Base-by-base conservation (phyloP, 2,329 filamentous ascomycete species). In the Penicillium palitans region DNA sequence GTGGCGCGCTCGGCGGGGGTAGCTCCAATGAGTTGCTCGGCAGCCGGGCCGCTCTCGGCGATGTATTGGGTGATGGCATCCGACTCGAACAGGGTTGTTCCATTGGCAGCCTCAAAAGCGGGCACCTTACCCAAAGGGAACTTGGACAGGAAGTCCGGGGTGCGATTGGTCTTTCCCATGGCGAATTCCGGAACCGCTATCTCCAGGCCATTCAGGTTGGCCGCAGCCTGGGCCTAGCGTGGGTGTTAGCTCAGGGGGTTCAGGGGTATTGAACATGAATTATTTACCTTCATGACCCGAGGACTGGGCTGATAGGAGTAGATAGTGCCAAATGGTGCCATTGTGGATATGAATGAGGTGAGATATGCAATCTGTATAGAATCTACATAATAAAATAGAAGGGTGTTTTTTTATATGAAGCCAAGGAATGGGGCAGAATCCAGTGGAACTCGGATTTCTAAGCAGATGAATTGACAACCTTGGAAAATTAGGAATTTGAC, bases 71-170 rank as follows among this genome's bases (percentile, higher is more conserved):
- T 71, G 64, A 84, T 83, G 52, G 81, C 81, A 37, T 74, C 73
- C 37, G 75, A 74, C 61, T 83, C 81, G 58, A 75, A 66, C 29
- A 84, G 51, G 62, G 61, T 69, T 66, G 81, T 76, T 46, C 81
- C 81, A 62, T 82, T 79, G 21, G 79, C 71, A 35, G 73, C 73
- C 64, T 80, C 78, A 53, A 83, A 77, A 42, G 75, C 76, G 10
- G 81, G 81, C 9, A 83, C 77, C 66, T 83, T 83, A 65, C 80
- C 81, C 40, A 81, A 66, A 12, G 81, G 80, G 70, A 83, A 83
- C 63, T 83, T 83, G 70, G 77, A 59, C 15, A 79, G 68, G 72
- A 78, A 83, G 4, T 79, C 78, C 4, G 77, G 71, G n/a, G 70
- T 73, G 44, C 68, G 67, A 73, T 81, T 83, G 59, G 75, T 76